Conservation (phyloP, 805 yeast species). For the Candida parachauliodes region DNA sequence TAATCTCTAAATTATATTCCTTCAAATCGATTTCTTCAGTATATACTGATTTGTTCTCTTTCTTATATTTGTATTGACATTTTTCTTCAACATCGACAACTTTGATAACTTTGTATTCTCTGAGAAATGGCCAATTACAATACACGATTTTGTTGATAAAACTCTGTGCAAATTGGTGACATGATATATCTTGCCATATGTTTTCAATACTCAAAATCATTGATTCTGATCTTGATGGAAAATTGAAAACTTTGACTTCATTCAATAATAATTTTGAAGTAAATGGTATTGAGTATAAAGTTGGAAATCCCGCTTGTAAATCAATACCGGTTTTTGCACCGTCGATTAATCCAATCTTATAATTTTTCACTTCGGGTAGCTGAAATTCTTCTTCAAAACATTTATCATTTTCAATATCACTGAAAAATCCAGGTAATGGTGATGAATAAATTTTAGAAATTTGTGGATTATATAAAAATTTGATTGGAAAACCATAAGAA, state of each 20-base stretch:
- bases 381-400: slow-evolving; percentile 62
- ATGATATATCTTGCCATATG: slow-evolving; percentile 49
- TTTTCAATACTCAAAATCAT: slow-evolving; percentile 63
- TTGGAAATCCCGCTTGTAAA: slow-evolving; percentile 86
- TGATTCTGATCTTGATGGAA: slow-evolving; percentile 80
- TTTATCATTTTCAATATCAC: slow-evolving; percentile 74
- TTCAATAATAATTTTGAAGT: slow-evolving; percentile 50
- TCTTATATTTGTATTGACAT: slow-evolving; percentile 39
- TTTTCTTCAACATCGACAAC: slow-evolving; percentile 53
- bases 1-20: slow-evolving; percentile 41
- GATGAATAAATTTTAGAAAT: slow-evolving; percentile 62
- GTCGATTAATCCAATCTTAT: slow-evolving; percentile 54
- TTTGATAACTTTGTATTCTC: slow-evolving; percentile 69
- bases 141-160: slow-evolving; percentile 62
- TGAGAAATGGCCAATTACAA: slow-evolving; percentile 86
- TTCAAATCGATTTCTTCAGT: slow-evolving; percentile 43
- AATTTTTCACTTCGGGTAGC: slow-evolving; percentile 46
- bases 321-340: slow-evolving; percentile 71
- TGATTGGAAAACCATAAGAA: slow-evolving; percentile 64
- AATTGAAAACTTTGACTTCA: slow-evolving; percentile 75
- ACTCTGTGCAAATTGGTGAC: slow-evolving; percentile 63
- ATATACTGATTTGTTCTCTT: slow-evolving; percentile 30
- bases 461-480: slow-evolving; percentile 75
- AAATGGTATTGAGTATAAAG: slow-evolving; percentile 68
- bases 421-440: slow-evolving; percentile 73